Percentiles rank a stretch among this genome's conserved stretches.
These are phyloP conservation scores for Eucalyptus pumila DNA, from an alignment of 345 rosid genomes.

Conservation along the genomic window DNA sequence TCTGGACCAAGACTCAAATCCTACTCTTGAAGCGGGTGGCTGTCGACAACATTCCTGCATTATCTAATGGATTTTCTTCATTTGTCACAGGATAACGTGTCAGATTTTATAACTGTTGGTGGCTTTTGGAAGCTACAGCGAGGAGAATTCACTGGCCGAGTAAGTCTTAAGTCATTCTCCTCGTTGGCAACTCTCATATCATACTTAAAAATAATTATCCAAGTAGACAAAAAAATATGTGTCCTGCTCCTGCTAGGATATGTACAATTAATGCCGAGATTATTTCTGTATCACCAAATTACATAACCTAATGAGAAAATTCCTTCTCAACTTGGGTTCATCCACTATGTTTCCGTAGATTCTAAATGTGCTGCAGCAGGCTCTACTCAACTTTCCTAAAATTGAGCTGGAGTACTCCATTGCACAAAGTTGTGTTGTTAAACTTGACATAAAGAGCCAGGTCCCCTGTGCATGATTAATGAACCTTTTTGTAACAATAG, in stretches of 20 bases:
- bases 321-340: not conserved
- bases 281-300: not conserved
- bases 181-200: not conserved
- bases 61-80: not conserved
- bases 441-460: not conserved
- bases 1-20: not conserved
- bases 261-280: constrained; percentile 22
- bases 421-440: not conserved
- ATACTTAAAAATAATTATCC: not conserved
- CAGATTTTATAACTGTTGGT: constrained; percentile 46
- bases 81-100: constrained; percentile 40
- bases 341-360: not conserved
- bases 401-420: not conserved
- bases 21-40: not conserved
- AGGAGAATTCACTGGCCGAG: constrained; percentile 22
- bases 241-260: not conserved
- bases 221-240: not conserved
- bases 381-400: not conserved
- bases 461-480: not conserved
- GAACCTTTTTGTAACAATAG: not conserved
- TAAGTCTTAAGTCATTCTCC: not conserved
- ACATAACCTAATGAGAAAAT: not conserved
- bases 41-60: not conserved
- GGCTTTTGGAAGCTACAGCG: constrained; percentile 56
- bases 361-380: not conserved